Evolutionary conservation across 768 basidiomycete species (phyloP), one percentile per base, ranked within the genome.

Genomic region (Hericium alpestre): DNA sequence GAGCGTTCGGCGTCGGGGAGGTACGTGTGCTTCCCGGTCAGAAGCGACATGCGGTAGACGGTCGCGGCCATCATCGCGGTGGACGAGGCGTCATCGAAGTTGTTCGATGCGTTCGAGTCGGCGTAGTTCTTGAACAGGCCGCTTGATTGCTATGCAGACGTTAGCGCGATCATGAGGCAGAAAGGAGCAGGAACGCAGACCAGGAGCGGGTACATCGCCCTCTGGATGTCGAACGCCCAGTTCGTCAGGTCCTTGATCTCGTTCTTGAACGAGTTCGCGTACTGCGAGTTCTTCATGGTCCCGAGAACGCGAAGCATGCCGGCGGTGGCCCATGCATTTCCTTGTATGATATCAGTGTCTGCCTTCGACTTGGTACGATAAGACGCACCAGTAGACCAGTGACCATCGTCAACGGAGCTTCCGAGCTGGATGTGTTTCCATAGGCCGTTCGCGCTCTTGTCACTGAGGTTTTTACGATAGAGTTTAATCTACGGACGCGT

Each of bases 271-370:
- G 69, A 65, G 32, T 71, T 71, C 1, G 77, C 72, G 59, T 74
- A 89, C 51, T 76, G 70, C 0, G 87, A 87, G 37, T 79, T 71
- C 61, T 79, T 73, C 57, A 92, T 84, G 1, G 89, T 92, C 2
- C 79, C 83, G 0, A 87, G 73, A 2, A 93, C 92, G 6, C 92
- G 83, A 10, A 90, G 73, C 79, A 92, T 92, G 1, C 93, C 92
- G 16, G 83, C 86, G 0, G 90, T 89, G 0, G 87, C 93, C 93
- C 93, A 95, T 2, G 74, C 92, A 56, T 93, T 93, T 0, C 91
- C 91, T 25, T 87, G 51, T 25, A 22, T 11, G 1, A 32, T 43
- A 16, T 53, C 37, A 37, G 11, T 15, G 8, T 10, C 8, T 32
- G 32, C 32, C 8, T 10, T 7, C 9, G 32, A 2, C 32, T 10